Evolutionary conservation across 345 rosid genomes (phyloP).

Genomic region (Eutrema yunnanense): DNA sequence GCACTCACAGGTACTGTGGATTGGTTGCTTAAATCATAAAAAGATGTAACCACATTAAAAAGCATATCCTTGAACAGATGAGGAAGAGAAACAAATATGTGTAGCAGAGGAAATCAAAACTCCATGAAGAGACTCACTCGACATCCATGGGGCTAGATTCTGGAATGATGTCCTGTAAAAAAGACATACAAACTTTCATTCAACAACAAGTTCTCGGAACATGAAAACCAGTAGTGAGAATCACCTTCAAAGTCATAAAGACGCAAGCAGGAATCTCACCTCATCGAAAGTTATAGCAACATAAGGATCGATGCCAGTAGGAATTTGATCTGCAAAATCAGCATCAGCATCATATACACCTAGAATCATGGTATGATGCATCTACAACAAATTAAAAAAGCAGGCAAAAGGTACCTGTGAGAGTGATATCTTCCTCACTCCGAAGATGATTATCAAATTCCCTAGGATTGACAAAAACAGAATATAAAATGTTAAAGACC

Average conservation of each 20-base stretch:
- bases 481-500: neutral
- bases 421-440: slow-evolving; percentile 68
- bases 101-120: neutral
- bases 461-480: slow-evolving; percentile 23
- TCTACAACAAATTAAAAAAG: neutral
- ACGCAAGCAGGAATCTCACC: slow-evolving; percentile 28
- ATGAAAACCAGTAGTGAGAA: neutral
- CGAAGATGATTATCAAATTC: slow-evolving; percentile 46
- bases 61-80: neutral
- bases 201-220: neutral
- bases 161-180: slow-evolving; percentile 42
- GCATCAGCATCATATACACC: neutral
- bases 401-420: slow-evolving; percentile 36
- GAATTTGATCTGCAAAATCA: slow-evolving; percentile 55
- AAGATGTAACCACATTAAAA: slow-evolving; percentile 2
- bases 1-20: slow-evolving; percentile 13
- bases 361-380: neutral
- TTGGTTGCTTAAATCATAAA: slow-evolving; percentile 23
- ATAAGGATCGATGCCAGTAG: slow-evolving; percentile 51
- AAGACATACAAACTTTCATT: neutral
- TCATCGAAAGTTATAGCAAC: slow-evolving; percentile 66
- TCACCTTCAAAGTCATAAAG: neutral
- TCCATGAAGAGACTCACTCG: slow-evolving; percentile 36
- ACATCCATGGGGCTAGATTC: slow-evolving; percentile 33
- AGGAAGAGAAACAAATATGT: neutral